Conservation (phyloP, 345 rosid genomes). For the Citrus reticulata region DNA sequence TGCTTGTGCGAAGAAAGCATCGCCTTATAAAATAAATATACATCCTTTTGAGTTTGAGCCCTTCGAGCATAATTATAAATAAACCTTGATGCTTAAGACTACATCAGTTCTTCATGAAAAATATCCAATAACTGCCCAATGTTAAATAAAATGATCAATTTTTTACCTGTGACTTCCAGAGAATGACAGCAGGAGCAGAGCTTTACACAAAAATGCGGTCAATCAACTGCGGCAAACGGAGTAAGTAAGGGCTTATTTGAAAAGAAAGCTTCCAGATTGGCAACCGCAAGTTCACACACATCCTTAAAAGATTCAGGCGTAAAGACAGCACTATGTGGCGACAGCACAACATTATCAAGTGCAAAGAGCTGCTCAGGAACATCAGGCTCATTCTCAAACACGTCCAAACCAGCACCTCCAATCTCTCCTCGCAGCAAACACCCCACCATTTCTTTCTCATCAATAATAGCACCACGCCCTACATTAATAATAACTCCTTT, state of each 20-base stretch:
- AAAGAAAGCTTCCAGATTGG: conserved; percentile 54
- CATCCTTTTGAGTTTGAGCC: too few species aligned
- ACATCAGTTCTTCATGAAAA: background rate
- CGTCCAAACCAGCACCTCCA: conserved; percentile 59
- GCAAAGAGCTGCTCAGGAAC: conserved; percentile 40
- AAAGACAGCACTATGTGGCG: conserved; percentile 23
- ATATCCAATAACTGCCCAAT: background rate
- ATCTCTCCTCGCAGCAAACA: conserved; percentile 45
- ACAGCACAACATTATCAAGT: conserved; percentile 44
- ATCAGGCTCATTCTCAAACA: conserved; percentile 51
- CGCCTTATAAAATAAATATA: too few species aligned
- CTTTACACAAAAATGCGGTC: background rate
- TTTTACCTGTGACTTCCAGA: background rate
- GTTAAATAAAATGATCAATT: too few species aligned
- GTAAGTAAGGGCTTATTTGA: conserved; percentile 32
- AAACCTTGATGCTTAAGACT: background rate
- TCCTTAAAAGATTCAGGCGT: conserved; percentile 34
- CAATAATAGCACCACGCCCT: conserved; percentile 43
- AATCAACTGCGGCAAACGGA: background rate
- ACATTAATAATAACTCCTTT: conserved; percentile 43
- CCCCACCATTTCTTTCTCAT: conserved; percentile 47
- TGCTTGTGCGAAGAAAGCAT: too few species aligned
- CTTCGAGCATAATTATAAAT: too few species aligned
- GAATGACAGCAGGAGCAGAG: background rate
- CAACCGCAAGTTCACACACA: conserved; percentile 26